Base-by-base conservation (phyloP, 1,284 basidiomycete genomes). In the Meripilus lineatus region DNA sequence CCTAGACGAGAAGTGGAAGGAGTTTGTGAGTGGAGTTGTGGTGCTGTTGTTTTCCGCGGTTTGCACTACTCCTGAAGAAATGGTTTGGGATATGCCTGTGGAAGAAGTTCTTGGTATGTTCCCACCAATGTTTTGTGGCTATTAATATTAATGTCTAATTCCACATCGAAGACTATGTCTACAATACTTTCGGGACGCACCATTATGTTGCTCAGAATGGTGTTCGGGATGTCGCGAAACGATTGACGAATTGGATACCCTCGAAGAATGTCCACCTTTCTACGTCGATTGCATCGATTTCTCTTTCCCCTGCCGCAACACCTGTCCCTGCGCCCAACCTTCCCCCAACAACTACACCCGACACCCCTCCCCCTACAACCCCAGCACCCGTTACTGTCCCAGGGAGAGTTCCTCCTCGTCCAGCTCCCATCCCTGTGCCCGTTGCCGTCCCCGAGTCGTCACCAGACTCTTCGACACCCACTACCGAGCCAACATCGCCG, bases 21-120 rank as follows among this genome's bases (percentile, higher is more conserved):
- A 61, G 4, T 86, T 86, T 56, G 66, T 75, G 3, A 57, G 66
- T 3, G 67, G 70, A 17, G 64, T 87, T 0, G 58, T 88, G 38
- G 53, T 81, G 1, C 81, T 83, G 0, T 59, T 88, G 34, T 85
- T 86, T 56, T 84, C 81, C n/a, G 81, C 81, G 0, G 78, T 89
- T 1, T 83, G 81, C 43, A 88, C 85, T 0, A 72, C 77, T 0
- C 65, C 75, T 0, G 65, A 68, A 35, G 67, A 71, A 14, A 71
- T 74, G 46, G 64, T 84, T 1, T 58, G 69, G 44, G 58, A 64
- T 1, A 75, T 84, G 57, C 81, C 81, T 3, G 70, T 75, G 1
- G 77, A 79, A 44, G 79, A 84, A 50, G 66, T 83, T 49, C 67
- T 84, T 15, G 80, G 81, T 79, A 51, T 30, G 74, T 56, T 18